phyloP scores from a whole-genome alignment of 768 basidiomycete genomes.

The Mycena vitilis region DNA sequence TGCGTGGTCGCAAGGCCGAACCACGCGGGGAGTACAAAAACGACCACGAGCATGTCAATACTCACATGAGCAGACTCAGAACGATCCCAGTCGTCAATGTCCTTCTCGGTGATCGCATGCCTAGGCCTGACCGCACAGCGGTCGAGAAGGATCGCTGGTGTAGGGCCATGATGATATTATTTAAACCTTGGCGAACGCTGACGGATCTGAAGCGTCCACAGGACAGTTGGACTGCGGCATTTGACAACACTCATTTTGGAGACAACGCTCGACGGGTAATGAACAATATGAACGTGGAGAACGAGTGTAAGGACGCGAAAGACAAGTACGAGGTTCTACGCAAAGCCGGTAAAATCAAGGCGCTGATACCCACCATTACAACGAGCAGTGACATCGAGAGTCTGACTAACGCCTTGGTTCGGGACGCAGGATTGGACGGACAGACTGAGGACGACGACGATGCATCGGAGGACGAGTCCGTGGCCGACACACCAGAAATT shows the following conservation, averaged over 20 bases:
- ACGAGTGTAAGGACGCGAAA: slow-evolving; percentile 11
- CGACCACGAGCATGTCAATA: background rate
- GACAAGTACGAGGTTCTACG: slow-evolving; percentile 2
- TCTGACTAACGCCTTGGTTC: background rate
- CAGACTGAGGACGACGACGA: background rate
- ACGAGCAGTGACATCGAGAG: slow-evolving; percentile 1
- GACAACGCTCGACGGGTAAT: background rate
- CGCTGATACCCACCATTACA: background rate
- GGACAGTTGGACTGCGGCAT: background rate
- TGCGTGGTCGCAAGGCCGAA: background rate
- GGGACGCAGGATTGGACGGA: background rate
- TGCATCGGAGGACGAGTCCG: background rate
- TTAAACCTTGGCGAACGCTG: slow-evolving; percentile 3
- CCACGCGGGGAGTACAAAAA: background rate
- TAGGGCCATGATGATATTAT: slow-evolving; percentile 11
- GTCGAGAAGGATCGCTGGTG: background rate
- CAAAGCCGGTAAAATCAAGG: background rate
- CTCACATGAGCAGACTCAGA: background rate
- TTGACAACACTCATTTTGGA: background rate
- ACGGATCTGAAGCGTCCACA: background rate
- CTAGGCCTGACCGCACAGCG: background rate
- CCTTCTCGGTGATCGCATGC: background rate
- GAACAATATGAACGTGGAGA: slow-evolving; percentile 9
- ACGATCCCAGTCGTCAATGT: background rate
- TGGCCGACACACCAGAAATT: background rate